Base-by-base conservation (phyloP, 176 grass and related monocot genomes). In the Otatea glauca region DNA sequence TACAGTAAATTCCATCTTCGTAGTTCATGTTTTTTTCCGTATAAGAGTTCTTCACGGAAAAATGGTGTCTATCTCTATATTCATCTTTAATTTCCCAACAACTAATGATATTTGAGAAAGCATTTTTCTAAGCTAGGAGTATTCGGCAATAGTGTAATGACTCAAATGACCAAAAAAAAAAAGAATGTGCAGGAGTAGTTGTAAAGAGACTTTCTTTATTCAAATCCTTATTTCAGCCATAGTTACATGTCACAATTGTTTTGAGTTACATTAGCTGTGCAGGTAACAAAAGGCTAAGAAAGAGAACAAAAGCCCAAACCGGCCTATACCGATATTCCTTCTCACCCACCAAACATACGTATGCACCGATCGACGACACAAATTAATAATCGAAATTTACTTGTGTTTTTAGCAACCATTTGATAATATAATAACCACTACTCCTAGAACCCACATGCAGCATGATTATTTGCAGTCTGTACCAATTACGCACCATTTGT, bases 231-330 rank as follows among this genome's bases (percentile, higher is more conserved):
- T 78, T 86, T 86, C 24, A 45, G 37, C 44, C 56, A 72, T 54
- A 58, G 34, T 74, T 80, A 77, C 74, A 72, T 60, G 68, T 34
- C 69, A 75, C 69, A 68, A 45, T 66, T 18, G 37, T 86, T 68
- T 32, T 41, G 58, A 39, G 38, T 63, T 58, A 78, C 66, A 86
- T 86, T 29, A 86, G 83, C 27, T 89, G 56, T 67, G 69, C 53
- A 74, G 34, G 72, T 72, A 34, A 51, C 11, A 73, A 21, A 82
- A 73, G 38, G 32, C 25, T 82, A 78, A 20, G 17, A 62, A 15
- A 62, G 18, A 64, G 37, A 80, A 65, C 17, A 21, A 58, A 72
- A 41, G 49, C 48, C 60, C 48, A 84, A 89, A 59, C 25, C 76
- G n/a, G n/a, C n/a, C n/a, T n/a, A n/a, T n/a, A n/a, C n/a, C n/a